Percentiles rank a stretch among this genome's conserved stretches.
Evolutionary conservation across 768 basidiomycete genomes (phyloP).

Genomic region (Astraeus odoratus): DNA sequence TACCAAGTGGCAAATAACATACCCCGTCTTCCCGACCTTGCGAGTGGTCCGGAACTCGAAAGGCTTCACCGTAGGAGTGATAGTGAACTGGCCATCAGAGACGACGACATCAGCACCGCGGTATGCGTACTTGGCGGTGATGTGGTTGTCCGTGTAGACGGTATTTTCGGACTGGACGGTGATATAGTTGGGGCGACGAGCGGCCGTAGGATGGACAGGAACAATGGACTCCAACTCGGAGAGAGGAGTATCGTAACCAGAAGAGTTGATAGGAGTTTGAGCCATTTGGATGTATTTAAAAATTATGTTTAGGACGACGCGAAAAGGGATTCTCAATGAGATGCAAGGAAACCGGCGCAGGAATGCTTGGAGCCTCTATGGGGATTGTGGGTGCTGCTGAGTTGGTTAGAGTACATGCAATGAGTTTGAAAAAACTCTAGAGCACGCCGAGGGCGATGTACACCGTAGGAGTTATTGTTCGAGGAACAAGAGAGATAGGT

Average conservation of each 20-base stretch:
- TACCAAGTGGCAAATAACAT: slow-evolving; percentile 25
- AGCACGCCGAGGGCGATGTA: slow-evolving; percentile 8
- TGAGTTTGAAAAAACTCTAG: slow-evolving; percentile 31
- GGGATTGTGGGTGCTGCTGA: slow-evolving; percentile 82
- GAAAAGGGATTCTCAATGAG: slow-evolving; percentile 28
- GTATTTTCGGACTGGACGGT: slow-evolving; percentile 80
- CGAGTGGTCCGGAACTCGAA: slow-evolving; percentile 91
- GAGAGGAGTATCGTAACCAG: slow-evolving; percentile 69
- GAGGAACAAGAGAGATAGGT: not conserved
- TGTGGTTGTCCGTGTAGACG: slow-evolving; percentile 71
- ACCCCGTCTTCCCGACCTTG: slow-evolving; percentile 90
- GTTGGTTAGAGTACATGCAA: slow-evolving; percentile 96
- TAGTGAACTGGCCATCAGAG: slow-evolving; percentile 65
- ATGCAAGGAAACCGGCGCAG: slow-evolving; percentile 56
- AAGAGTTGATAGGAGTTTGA: slow-evolving; percentile 39
- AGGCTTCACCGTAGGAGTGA: slow-evolving; percentile 72
- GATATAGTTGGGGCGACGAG: slow-evolving; percentile 68
- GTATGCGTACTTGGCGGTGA: slow-evolving; percentile 77
- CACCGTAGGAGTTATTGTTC: slow-evolving; percentile 5
- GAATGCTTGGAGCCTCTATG: slow-evolving; percentile 86
- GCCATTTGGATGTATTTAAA: slow-evolving; percentile 38
- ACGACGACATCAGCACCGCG: slow-evolving; percentile 69
- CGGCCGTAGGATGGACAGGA: slow-evolving; percentile 80
- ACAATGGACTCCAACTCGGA: slow-evolving; percentile 62
- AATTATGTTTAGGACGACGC: slow-evolving; percentile 20